These are phyloP conservation scores for Mortierella sp. DNA, from an alignment of 371 early-diverging fungal species.

Conservation along the genomic window DNA sequence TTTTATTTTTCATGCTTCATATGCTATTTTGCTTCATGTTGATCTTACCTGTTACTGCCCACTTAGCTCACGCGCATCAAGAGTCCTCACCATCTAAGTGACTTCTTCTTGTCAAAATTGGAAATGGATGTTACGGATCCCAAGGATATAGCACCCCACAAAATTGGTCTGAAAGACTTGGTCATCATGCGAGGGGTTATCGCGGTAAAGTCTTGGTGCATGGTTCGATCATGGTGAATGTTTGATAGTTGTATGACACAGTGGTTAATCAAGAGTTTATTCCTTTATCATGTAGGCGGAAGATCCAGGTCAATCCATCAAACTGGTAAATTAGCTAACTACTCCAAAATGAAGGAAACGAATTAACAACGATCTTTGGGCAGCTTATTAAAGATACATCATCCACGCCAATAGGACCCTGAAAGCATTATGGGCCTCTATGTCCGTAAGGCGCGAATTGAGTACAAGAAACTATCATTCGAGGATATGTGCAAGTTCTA, in stretches of 20 bases:
- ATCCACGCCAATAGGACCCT: slow-evolving; percentile 22
- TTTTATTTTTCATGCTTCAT: neutral
- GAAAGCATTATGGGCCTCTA: slow-evolving; percentile 56
- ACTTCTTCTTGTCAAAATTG: slow-evolving; percentile 36
- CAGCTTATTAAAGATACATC: neutral
- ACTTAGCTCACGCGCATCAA: slow-evolving; percentile 40
- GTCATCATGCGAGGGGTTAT: neutral
- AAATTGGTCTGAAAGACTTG: slow-evolving; percentile 29
- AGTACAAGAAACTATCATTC: slow-evolving; percentile 44
- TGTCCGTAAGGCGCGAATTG: slow-evolving; percentile 56
- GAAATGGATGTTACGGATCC: slow-evolving; percentile 18
- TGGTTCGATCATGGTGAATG: neutral
- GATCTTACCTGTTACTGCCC: neutral
- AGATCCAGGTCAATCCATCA: neutral
- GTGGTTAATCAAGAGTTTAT: neutral
- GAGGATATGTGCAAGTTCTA: slow-evolving; percentile 44
- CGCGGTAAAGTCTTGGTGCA: slow-evolving; percentile 12
- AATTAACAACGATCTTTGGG: neutral
- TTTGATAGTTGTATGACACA: neutral
- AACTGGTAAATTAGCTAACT: neutral
- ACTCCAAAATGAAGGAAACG: neutral
- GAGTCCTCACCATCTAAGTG: slow-evolving; percentile 35
- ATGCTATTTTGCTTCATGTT: neutral
- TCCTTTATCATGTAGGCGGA: neutral
- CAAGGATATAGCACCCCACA: neutral